Conservation (phyloP, 1,284 basidiomycete genomes). For the Volvariella volvacea region DNA sequence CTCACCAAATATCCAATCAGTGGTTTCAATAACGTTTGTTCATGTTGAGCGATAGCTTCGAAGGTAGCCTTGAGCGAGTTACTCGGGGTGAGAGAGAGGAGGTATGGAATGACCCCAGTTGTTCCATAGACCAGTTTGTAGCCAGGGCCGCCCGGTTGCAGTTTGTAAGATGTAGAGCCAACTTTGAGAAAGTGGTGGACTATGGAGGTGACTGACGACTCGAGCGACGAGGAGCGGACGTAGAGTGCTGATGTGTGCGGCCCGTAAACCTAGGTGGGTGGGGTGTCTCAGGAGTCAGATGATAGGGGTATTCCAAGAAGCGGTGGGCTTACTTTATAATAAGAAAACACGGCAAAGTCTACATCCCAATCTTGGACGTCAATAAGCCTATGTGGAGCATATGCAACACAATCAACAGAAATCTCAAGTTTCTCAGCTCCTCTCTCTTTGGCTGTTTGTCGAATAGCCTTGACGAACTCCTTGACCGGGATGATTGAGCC, state of each 20-base stretch:
- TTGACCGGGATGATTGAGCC: constrained; percentile 62
- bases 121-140: constrained; percentile 64
- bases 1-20: constrained; percentile 29
- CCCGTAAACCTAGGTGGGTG: constrained; percentile 72
- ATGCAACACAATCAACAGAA: constrained; percentile 73
- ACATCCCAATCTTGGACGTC: constrained; percentile 72
- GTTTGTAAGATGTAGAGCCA: constrained; percentile 45
- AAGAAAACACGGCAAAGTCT: constrained; percentile 66
- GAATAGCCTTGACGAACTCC: constrained; percentile 43
- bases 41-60: constrained; percentile 35
- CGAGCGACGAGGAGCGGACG: constrained; percentile 38
- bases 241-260: constrained; percentile 68
- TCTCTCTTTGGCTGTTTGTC: constrained; percentile 41
- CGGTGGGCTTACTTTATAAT: constrained; percentile 64
- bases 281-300: neutral
- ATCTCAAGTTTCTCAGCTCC: constrained; percentile 61
- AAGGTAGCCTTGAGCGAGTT: constrained; percentile 42
- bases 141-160: constrained; percentile 67
- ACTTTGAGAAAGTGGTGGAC: constrained; percentile 69
- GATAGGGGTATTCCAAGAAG: constrained; percentile 2
- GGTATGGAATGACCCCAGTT: constrained; percentile 58
- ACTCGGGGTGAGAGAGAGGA: constrained; percentile 48
- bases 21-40: constrained; percentile 32
- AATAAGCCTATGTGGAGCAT: constrained; percentile 66
- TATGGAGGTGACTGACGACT: constrained; percentile 45